Base-by-base conservation (phyloP, 192 early-diverging fungal species). In the Backusella luteola region DNA sequence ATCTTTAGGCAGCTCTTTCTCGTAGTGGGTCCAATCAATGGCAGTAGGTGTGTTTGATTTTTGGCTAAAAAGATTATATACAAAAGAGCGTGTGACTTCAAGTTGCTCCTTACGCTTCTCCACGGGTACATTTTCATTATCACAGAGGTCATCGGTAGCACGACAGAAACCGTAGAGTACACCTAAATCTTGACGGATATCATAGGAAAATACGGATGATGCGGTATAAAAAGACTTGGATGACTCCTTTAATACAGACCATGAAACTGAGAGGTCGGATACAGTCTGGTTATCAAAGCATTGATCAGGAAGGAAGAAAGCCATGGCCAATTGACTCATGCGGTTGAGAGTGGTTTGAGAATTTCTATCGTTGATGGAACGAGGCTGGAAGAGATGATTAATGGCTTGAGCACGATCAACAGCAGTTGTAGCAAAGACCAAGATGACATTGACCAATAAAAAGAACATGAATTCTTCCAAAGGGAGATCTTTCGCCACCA, bases 381-480 rank as follows among this genome's bases (percentile, higher is more conserved):
- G 71, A 3, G 44, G 69, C 23, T 76, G 66, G 67, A 70, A 75
- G 4, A 79, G 66, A 34, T 77, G 66, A 6, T 80, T 15, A 21
- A 84, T 44, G 7, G 82, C 76, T 17, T 80, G 70, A 0, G 79
- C 66, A 4, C 79, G 78, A 34, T 84, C 82, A 21, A 80, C 69
- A 0, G 79, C 79, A 73, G 74, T 76, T 14, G 73, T 75, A 26
- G 82, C 82, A 78, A 84, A 84, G 4, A 84, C 82, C 7, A 84
- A 59, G 11, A 84, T 59, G 2, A 73, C 63, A 44, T 80, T 81
- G n/a, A 89, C 73, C 39, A 89, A 52, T 46, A 86, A 81, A 66
- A 89, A 89, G 17, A 87, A 77, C 11, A 82, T 79, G 21, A 76
- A 75, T 77, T 89, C 88, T 76, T 89, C 88, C 14, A 89, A 17